These are phyloP conservation scores for Colletotrichum ledebouriae DNA, from an alignment of 2,329 filamentous ascomycete genomes.

Conservation along the genomic window DNA sequence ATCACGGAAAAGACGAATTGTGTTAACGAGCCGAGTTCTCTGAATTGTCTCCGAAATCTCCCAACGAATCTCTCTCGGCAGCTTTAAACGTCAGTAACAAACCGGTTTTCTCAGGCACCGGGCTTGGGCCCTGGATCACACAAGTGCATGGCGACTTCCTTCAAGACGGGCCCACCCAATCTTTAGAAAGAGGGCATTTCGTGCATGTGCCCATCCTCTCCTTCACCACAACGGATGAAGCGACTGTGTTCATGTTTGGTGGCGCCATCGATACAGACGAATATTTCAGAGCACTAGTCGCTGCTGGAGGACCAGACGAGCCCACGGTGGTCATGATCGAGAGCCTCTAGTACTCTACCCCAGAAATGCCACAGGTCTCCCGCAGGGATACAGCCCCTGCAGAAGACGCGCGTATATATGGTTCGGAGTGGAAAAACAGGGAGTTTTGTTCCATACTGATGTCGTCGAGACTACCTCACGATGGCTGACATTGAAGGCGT, in stretches of 20 bases:
- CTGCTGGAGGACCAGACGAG: slow-evolving; percentile 8
- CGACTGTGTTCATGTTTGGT: slow-evolving; percentile 58
- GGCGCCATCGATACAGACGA: not conserved
- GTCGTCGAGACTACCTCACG: slow-evolving; percentile 5
- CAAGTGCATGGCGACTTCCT: slow-evolving; percentile 56
- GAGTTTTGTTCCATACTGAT: slow-evolving; percentile 1
- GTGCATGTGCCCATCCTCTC: slow-evolving; percentile 73
- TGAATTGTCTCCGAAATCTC: slow-evolving; percentile 49
- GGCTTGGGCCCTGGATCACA: slow-evolving; percentile 5
- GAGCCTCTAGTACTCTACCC: not conserved
- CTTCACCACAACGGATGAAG: slow-evolving; percentile 76
- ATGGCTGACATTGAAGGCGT: slow-evolving; percentile 12
- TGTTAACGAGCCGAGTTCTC: not conserved
- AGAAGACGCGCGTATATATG: not conserved
- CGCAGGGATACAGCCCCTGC: not conserved
- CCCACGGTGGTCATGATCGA: not conserved
- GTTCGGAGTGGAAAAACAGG: slow-evolving; percentile 8
- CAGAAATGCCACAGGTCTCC: not conserved
- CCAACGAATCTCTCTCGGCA: slow-evolving; percentile 47
- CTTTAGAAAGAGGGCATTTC: slow-evolving; percentile 70
- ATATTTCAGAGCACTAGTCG: slow-evolving; percentile 6
- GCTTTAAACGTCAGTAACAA: slow-evolving; percentile 48
- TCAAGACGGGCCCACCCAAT: slow-evolving; percentile 58
- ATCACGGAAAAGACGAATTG: slow-evolving; percentile 36
- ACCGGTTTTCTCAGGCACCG: slow-evolving; percentile 41